phyloP scores from a whole-genome alignment of 331 rosid species.

The Cydonia oblonga region DNA sequence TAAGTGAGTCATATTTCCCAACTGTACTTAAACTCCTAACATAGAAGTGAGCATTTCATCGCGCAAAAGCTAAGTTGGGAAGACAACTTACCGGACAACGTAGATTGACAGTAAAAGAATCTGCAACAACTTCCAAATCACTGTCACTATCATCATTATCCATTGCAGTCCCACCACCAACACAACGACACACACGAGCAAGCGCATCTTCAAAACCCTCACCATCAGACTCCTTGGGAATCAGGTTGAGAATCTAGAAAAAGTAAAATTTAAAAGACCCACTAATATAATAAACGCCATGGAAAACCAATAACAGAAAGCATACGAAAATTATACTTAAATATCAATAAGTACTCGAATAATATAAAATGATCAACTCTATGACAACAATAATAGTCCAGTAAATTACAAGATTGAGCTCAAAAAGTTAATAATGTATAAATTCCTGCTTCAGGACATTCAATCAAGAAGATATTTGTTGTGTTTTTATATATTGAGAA shows the following conservation, averaged over 20 bases:
- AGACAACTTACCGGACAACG: constrained; percentile 83
- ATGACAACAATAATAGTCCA: neutral
- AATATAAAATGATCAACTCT: neutral
- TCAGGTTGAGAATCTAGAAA: constrained; percentile 50
- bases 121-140: constrained; percentile 95
- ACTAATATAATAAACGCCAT: neutral
- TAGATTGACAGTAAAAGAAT: constrained; percentile 64
- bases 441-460: neutral
- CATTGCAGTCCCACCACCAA: constrained; percentile 69
- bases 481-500: neutral
- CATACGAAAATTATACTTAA: neutral
- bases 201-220: constrained; percentile 83
- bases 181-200: constrained; percentile 73
- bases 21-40: neutral
- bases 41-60: neutral
- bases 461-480: neutral
- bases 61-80: neutral
- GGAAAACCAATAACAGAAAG: neutral
- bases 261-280: constrained; percentile 3
- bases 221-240: constrained; percentile 81
- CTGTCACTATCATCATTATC: constrained; percentile 86
- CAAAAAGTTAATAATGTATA: neutral
- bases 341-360: neutral
- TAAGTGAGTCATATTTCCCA: neutral
- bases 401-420: neutral